Percentiles rank a stretch among this genome's conserved stretches.
Evolutionary conservation across 2,329 filamentous ascomycete species (phyloP).

Genomic region (Arthrobotrys conoides): DNA sequence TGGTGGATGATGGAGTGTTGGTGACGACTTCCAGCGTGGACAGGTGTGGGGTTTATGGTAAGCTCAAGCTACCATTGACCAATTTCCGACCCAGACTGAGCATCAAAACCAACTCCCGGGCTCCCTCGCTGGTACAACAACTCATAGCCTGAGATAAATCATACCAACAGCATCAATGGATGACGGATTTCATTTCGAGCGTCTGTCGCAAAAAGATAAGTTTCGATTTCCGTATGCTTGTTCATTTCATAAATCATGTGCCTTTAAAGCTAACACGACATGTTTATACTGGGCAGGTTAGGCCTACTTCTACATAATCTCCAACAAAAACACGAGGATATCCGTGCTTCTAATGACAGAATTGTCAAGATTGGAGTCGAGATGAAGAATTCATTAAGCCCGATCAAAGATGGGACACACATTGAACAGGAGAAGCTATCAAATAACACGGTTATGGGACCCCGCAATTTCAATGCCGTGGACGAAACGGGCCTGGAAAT

Average conservation of each 20-base stretch:
- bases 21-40: slow-evolving; percentile 28
- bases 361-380: slow-evolving; percentile 62
- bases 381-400: slow-evolving; percentile 62
- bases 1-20: slow-evolving; percentile 21
- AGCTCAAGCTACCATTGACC: slow-evolving; percentile 10
- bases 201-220: slow-evolving; percentile 30
- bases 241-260: background rate
- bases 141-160: background rate
- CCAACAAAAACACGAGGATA: slow-evolving; percentile 59
- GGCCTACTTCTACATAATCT: slow-evolving; percentile 61
- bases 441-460: slow-evolving; percentile 53
- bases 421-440: slow-evolving; percentile 62
- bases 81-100: background rate
- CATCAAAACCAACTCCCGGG: slow-evolving; percentile 1
- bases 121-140: background rate
- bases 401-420: slow-evolving; percentile 62
- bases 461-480: slow-evolving; percentile 33
- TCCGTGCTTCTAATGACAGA: slow-evolving; percentile 62
- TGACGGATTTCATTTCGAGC: background rate
- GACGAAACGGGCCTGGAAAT: slow-evolving; percentile 42
- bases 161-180: slow-evolving; percentile 22
- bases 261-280: background rate
- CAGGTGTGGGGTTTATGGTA: slow-evolving; percentile 45
- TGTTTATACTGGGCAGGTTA: slow-evolving; percentile 61
- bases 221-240: background rate